phyloP scores from a whole-genome alignment of 495 filamentous ascomycete species.

The Viridothelium virens region DNA sequence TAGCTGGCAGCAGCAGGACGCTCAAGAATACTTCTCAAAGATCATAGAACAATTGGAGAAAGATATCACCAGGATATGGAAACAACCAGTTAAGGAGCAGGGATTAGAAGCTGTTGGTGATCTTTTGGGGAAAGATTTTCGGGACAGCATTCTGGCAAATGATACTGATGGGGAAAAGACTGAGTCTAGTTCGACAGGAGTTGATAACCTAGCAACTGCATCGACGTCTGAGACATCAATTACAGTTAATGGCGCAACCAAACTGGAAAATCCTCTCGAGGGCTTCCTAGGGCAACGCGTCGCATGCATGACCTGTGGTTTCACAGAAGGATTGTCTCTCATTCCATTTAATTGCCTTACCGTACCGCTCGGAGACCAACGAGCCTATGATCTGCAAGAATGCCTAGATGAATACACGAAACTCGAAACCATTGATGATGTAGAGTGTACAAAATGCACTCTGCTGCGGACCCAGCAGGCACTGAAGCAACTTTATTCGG shows the following conservation, averaged over 20 bases:
- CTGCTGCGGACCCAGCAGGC: slow-evolving; percentile 50
- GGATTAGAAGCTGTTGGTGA: slow-evolving; percentile 16
- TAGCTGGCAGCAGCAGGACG: slow-evolving; percentile 94
- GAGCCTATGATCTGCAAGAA: slow-evolving; percentile 57
- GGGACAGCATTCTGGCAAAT: slow-evolving; percentile 15
- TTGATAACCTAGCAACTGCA: background rate
- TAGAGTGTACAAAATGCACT: slow-evolving; percentile 89
- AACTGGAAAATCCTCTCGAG: slow-evolving; percentile 63
- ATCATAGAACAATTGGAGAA: slow-evolving; percentile 79
- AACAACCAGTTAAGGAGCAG: background rate
- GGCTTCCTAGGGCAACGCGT: slow-evolving; percentile 85
- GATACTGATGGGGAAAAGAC: background rate
- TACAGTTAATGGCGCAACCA: background rate
- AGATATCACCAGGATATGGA: slow-evolving; percentile 49
- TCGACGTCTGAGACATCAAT: slow-evolving; percentile 28
- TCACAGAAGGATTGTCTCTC: slow-evolving; percentile 75
- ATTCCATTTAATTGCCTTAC: slow-evolving; percentile 94
- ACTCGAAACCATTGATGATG: slow-evolving; percentile 74
- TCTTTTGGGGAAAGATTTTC: slow-evolving; percentile 28
- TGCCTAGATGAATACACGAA: slow-evolving; percentile 79
- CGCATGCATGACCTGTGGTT: slow-evolving; percentile 77
- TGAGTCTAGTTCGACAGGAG: background rate
- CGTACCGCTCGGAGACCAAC: slow-evolving; percentile 56
- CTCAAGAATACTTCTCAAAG: slow-evolving; percentile 94
- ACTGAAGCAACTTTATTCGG: slow-evolving; percentile 41